Evolutionary conservation across 139 green algal genomes (phyloP).

Genomic region (Micractinium conductrix): DNA sequence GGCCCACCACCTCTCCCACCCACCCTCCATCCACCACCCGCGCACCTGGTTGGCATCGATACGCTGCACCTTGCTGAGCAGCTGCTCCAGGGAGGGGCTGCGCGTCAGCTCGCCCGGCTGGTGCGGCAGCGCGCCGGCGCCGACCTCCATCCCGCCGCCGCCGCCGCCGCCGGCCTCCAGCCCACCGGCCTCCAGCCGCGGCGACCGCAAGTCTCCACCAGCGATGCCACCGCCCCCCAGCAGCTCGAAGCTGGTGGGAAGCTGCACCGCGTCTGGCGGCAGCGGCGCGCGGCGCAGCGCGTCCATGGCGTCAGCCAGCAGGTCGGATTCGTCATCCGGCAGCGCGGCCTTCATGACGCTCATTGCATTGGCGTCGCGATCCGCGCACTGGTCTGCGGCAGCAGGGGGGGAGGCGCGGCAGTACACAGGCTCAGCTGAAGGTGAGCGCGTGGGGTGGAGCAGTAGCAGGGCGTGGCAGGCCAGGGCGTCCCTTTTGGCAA

Average conservation of each 20-base stretch:
- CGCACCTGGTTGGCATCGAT: constrained; percentile 28
- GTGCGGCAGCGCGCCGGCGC: constrained; percentile 8
- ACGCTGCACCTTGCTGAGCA: constrained; percentile 32
- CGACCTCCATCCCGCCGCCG: not conserved
- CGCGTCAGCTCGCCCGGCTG: constrained; percentile 25
- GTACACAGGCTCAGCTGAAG: not conserved
- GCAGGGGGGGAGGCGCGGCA: not conserved
- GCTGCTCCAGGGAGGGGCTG: constrained; percentile 24
- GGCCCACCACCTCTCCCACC: too few relatives aligned
- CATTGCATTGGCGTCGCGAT: constrained; percentile 31
- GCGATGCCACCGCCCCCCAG: constrained; percentile 26
- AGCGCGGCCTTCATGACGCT: constrained; percentile 40
- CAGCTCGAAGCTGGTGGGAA: constrained; percentile 49
- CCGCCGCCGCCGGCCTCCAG: not conserved
- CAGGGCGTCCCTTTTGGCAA: too few relatives aligned
- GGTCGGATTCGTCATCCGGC: constrained; percentile 33
- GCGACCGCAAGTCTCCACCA: not conserved
- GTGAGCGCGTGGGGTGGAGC: too few relatives aligned
- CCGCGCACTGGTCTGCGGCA: not conserved
- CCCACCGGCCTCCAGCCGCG: not conserved
- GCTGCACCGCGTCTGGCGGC: constrained; percentile 29
- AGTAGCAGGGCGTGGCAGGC: too few relatives aligned
- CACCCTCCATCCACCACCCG: too few relatives aligned
- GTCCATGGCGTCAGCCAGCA: constrained; percentile 17
- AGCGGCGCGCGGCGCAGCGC: constrained; percentile 6